Evolutionary conservation across 768 basidiomycete genomes (phyloP).

Genomic region (Boletus huronensis): DNA sequence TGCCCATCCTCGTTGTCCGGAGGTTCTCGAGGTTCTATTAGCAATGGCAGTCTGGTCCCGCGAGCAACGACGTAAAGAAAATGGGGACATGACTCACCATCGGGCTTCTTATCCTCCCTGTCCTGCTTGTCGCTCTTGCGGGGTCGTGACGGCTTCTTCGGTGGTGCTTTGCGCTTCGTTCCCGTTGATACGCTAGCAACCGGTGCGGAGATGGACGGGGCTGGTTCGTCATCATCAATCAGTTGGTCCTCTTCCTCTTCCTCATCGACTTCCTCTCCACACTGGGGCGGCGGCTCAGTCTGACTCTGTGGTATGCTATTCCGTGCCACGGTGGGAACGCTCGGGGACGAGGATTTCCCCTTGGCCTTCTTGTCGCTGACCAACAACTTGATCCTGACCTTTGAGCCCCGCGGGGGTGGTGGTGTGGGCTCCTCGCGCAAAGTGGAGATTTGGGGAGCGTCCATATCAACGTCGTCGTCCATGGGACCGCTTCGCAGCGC

Average conservation of each 20-base stretch:
- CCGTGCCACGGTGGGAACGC: slow-evolving; percentile 17
- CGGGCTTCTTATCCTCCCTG: slow-evolving; percentile 45
- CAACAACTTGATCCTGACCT: slow-evolving; percentile 49
- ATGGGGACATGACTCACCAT: slow-evolving; percentile 35
- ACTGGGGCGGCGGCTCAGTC: slow-evolving; percentile 18
- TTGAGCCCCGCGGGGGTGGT: slow-evolving; percentile 45
- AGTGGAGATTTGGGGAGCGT: slow-evolving; percentile 79
- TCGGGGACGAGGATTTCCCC: slow-evolving; percentile 34
- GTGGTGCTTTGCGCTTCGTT: slow-evolving; percentile 48
- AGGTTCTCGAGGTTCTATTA: slow-evolving; percentile 30
- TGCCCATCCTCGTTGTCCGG: slow-evolving; percentile 23
- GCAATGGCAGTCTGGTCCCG: slow-evolving; percentile 7
- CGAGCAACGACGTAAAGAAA: slow-evolving; percentile 20
- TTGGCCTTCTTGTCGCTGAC: slow-evolving; percentile 43
- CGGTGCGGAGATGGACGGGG: slow-evolving; percentile 28
- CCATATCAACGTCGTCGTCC: slow-evolving; percentile 58
- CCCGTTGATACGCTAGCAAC: slow-evolving; percentile 32
- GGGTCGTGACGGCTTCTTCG: slow-evolving; percentile 47
- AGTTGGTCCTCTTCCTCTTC: slow-evolving; percentile 78
- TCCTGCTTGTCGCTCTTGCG: slow-evolving; percentile 51
- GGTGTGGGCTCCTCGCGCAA: slow-evolving; percentile 71
- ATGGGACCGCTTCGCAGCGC: slow-evolving; percentile 18
- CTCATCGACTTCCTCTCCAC: slow-evolving; percentile 54
- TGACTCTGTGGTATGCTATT: slow-evolving; percentile 20
- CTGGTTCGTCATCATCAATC: slow-evolving; percentile 60